Base-by-base conservation (phyloP, 2,329 filamentous ascomycete species). In the Lasiodiplodia sp. region DNA sequence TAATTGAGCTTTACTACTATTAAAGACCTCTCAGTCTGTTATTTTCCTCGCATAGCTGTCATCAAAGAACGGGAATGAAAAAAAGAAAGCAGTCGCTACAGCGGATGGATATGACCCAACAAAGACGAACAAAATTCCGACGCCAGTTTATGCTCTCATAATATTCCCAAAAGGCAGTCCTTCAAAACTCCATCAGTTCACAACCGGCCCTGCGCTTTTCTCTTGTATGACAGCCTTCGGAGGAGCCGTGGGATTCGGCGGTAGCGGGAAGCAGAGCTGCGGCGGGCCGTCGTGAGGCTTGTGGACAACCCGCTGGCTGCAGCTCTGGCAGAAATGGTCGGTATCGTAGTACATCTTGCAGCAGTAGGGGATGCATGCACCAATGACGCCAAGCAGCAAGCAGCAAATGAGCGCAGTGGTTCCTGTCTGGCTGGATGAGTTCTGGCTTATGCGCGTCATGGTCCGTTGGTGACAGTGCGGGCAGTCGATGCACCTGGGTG, bases 261-360 rank as follows among this genome's bases (percentile, higher is more conserved):
- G 25, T 10, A n/a, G 5, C 25, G 52, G 52, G 6, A 55, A 31
- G 8, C 52, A 34, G 5, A 55, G 23, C 52, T 21, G 52, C 14
- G 28, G 25, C 23, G 23, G 25, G 16, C 25, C 52, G 8, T 55
- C 52, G 8, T 55, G 52, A 3, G 52, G 52, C 52, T 55, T 55
- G 18, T 55, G 52, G 10, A n/a, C 52, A 5, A 55, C 25, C 12
- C 34, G 28, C 25, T n/a, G 10, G 52, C 25, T 28, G 25, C 52
- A 55, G 28, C 8, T n/a, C 52, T 31, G 52, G 25, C 52, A 55
- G 52, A 55, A 55, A n/a, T 55, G 52, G 16, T 55, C 52, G 23
- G 23, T 18, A 11, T 55, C 52, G 52, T 37, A 55, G 52, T 55
- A 55, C 52, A 55, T 37, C 14, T 34, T n/a, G 28, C 52, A 55